A percentile compares a stretch with the other conserved stretches of the same genome.
These are phyloP conservation scores for Naumovozyma baii DNA, from an alignment of 805 yeast genomes.

Conservation along the genomic window DNA sequence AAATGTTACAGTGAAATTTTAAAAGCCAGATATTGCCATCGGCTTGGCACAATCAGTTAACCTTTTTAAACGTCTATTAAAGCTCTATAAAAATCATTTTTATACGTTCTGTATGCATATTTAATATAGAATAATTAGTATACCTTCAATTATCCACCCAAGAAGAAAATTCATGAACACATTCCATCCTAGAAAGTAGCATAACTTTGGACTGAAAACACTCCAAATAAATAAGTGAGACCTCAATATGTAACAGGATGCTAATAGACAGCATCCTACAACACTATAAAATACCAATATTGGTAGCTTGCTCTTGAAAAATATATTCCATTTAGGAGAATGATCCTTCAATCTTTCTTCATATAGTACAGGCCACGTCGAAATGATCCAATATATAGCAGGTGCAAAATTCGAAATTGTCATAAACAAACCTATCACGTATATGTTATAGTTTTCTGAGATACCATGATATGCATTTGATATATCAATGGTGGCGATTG, in stretches of 20 bases:
- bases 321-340: slow-evolving; percentile 10
- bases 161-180: slow-evolving; percentile 38
- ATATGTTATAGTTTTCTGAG: slow-evolving; percentile 49
- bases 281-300: slow-evolving; percentile 47
- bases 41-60: neutral
- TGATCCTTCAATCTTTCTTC: neutral
- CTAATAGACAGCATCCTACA: slow-evolving; percentile 47
- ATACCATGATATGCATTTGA: slow-evolving; percentile 91
- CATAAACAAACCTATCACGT: slow-evolving; percentile 67
- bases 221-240: slow-evolving; percentile 95
- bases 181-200: slow-evolving; percentile 74
- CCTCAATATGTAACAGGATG: slow-evolving; percentile 64
- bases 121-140: neutral
- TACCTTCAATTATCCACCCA: slow-evolving; percentile 27
- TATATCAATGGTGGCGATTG: slow-evolving; percentile 82
- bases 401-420: slow-evolving; percentile 79
- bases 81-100: neutral
- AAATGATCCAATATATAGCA: slow-evolving; percentile 69
- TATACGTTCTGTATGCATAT: neutral
- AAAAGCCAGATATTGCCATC: no score
- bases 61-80: no score
- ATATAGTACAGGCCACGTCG: slow-evolving; percentile 16
- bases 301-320: slow-evolving; percentile 14
- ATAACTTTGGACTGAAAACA: slow-evolving; percentile 86
- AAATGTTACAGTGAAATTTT: no score